Conservation (phyloP, 257 asterid species). For the Avicennia marina region DNA sequence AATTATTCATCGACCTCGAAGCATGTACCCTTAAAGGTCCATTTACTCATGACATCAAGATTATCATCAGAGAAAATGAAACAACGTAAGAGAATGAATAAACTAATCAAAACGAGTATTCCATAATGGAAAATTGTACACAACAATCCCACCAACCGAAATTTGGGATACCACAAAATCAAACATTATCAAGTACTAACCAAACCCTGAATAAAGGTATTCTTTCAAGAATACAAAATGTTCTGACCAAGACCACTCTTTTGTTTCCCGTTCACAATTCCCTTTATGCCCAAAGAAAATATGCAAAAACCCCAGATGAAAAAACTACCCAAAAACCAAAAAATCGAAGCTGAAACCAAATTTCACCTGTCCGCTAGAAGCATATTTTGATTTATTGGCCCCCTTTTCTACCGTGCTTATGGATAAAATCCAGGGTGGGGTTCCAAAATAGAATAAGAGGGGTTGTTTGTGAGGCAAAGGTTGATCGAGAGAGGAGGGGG, state of each 20-base stretch:
- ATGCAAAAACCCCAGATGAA: too few relatives aligned
- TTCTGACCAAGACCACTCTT: too few relatives aligned
- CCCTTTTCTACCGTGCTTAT: not conserved
- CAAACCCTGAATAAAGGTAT: too few relatives aligned
- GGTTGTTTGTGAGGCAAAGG: slow-evolving; percentile 19
- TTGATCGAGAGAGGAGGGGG: slow-evolving; percentile 26
- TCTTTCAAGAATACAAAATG: too few relatives aligned
- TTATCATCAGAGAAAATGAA: not conserved
- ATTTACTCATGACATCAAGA: not conserved
- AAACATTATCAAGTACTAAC: not conserved
- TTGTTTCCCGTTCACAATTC: too few relatives aligned
- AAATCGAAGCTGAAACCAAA: not conserved
- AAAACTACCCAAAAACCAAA: too few relatives aligned
- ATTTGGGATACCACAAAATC: not conserved
- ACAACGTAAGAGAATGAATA: not conserved
- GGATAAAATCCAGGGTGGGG: slow-evolving; percentile 18
- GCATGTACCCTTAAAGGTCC: slow-evolving; percentile 5
- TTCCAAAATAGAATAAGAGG: not conserved
- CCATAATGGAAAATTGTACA: not conserved
- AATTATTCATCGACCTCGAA: slow-evolving; percentile 13
- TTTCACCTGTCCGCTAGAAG: slow-evolving; percentile 14
- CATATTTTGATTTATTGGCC: slow-evolving; percentile 5
- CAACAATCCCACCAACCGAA: not conserved
- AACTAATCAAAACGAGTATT: not conserved
- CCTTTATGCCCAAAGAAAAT: too few relatives aligned